Conservation (phyloP, 495 filamentous ascomycete species). For the Tuber umbilicatum region DNA sequence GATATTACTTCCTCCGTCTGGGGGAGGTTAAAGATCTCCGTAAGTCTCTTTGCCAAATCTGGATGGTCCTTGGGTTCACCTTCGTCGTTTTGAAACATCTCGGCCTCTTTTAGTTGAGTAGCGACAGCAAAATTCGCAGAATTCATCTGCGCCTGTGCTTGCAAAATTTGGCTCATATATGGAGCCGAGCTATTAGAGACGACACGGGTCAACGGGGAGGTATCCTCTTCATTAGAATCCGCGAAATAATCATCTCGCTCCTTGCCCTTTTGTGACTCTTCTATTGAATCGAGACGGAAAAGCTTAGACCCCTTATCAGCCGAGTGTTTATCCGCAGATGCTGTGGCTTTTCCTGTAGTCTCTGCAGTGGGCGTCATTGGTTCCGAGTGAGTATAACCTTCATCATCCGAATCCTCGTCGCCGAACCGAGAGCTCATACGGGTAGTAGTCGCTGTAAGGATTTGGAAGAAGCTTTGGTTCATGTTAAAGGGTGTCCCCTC, state of each 20-base stretch:
- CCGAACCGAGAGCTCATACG: constrained; percentile 78
- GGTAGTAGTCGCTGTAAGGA: constrained; percentile 84
- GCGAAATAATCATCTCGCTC: constrained; percentile 33
- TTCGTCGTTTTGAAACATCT: constrained; percentile 43
- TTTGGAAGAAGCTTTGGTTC: constrained; percentile 91
- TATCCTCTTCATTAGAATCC: constrained; percentile 10
- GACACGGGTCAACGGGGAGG: background rate
- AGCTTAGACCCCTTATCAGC: constrained; percentile 14
- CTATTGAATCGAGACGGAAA: constrained; percentile 24
- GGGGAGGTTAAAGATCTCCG: constrained; percentile 84
- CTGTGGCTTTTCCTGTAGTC: background rate
- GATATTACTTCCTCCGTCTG: constrained; percentile 75
- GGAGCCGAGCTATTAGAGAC: constrained; percentile 49
- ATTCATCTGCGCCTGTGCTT: constrained; percentile 65
- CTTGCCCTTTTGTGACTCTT: constrained; percentile 26
- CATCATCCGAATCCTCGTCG: constrained; percentile 72
- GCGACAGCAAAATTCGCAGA: constrained; percentile 43
- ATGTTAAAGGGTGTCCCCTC: constrained; percentile 51
- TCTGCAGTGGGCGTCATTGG: constrained; percentile 13
- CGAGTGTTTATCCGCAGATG: background rate
- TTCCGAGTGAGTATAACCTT: constrained; percentile 41
- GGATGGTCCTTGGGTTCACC: constrained; percentile 34
- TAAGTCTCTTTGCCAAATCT: constrained; percentile 62
- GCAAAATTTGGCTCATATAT: constrained; percentile 73
- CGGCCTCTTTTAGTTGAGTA: constrained; percentile 51